Evolutionary conservation across 1,139 yeast genomes (phyloP), one percentile per base, ranked within the genome.

Genomic region (Debaryomyces psychrophilus): DNA sequence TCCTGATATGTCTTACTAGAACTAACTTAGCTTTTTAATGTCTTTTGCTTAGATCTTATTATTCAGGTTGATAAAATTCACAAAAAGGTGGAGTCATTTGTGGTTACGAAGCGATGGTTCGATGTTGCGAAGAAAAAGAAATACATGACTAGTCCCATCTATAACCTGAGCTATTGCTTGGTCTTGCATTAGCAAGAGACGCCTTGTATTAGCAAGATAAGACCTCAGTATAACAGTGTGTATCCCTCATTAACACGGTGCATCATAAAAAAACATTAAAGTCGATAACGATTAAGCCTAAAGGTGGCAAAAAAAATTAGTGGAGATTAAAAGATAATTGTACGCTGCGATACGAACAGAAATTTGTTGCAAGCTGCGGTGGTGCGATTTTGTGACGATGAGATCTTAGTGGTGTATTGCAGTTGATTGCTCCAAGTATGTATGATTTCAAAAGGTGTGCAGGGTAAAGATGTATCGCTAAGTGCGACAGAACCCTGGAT

Each of bases 31-130:
- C 23, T 15, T 15, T 29, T 17, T 29, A 29, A n/a, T 8, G 5
- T 17, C 15, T 18, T 17, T 12, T 4, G 18, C 11, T n/a, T 36
- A 36, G 29, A 36, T 36, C 29, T 36, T 23, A 36, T n/a, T 22
- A 36, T 17, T 29, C 20, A 27, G 14, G 12, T 5, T 15, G 25
- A 20, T 33, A 18, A 33, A 41, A 41, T 15, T 33, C 44, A 41
- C 44, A 41, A 26, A 41, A 33, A 18, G 37, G 44, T 41, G 44
- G 44, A 31, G 44, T 41, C 44, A 41, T 41, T 41, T 33, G 15
- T 27, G 44, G 44, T 41, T 41, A 41, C 33, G 44, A 26, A 28
- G 23, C 31, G 25, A 31, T 31, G 35, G 22, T 31, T 4, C 12
- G 35, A 17, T 31, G 35, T 31, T 31, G 35, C 35, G 35, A 31